phyloP scores from a whole-genome alignment of 176 grass and related monocot species.

The Raddia guianensis region DNA sequence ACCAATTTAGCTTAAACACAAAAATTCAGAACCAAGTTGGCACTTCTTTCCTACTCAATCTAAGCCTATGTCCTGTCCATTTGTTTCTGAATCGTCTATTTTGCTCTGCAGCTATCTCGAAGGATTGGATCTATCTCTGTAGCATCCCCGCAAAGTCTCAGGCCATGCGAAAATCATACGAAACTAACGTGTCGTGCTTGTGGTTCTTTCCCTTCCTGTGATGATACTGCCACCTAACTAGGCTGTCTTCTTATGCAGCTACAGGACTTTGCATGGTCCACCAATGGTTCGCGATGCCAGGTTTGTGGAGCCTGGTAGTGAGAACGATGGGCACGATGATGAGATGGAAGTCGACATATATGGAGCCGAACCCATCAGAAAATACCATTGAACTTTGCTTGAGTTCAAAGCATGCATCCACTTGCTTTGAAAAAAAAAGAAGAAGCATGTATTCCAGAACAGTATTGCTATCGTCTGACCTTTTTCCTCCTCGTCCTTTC shows the following conservation, averaged over 20 bases:
- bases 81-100: not conserved
- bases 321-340: not conserved
- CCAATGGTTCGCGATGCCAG: conserved; percentile 20
- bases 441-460: too few relatives aligned
- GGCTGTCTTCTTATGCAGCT: conserved; percentile 32
- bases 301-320: conserved; percentile 31
- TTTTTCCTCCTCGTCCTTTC: not conserved
- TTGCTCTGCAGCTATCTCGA: conserved; percentile 51
- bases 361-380: conserved; percentile 30
- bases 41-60: too few relatives aligned
- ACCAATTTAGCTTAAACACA: too few relatives aligned
- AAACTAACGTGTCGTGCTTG: not conserved
- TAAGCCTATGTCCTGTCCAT: conserved; percentile 8
- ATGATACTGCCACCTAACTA: not conserved
- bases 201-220: not conserved
- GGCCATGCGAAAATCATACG: not conserved
- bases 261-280: conserved; percentile 47
- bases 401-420: not conserved
- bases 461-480: not conserved
- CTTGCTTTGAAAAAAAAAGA: too few relatives aligned
- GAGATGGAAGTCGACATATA: conserved; percentile 53
- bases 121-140: conserved; percentile 53
- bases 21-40: too few relatives aligned
- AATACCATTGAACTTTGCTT: conserved; percentile 26
- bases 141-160: not conserved